phyloP scores from a whole-genome alignment of 176 grass and related monocot species.

The Olyra latifolia region DNA sequence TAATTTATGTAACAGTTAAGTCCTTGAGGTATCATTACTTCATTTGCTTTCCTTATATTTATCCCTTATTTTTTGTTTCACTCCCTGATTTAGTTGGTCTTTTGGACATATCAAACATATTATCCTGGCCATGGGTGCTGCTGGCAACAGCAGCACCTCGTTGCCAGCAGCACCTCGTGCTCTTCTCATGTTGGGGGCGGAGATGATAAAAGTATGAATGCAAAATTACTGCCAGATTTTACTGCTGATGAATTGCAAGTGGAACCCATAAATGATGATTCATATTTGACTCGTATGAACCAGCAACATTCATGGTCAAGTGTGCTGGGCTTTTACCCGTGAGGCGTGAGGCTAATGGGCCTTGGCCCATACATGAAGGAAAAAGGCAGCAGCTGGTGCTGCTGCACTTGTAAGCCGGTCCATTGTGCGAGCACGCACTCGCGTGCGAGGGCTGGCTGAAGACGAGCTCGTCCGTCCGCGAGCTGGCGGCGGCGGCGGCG shows the following conservation, averaged over 20 bases:
- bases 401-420: too few relatives aligned
- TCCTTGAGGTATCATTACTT: slow-evolving; percentile 5
- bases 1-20: background rate
- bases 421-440: too few relatives aligned
- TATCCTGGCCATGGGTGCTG: slow-evolving; percentile 33
- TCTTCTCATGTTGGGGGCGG: slow-evolving; percentile 18
- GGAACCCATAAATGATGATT: slow-evolving; percentile 12
- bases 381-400: too few relatives aligned
- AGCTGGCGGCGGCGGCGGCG: too few relatives aligned
- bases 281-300: slow-evolving; percentile 19
- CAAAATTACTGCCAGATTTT: slow-evolving; percentile 10
- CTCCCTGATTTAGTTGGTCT: slow-evolving; percentile 10
- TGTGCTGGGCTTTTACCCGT: too few relatives aligned
- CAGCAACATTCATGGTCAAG: slow-evolving; percentile 26
- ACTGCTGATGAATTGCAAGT: slow-evolving; percentile 28
- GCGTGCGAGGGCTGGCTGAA: too few relatives aligned
- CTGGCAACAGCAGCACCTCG: slow-evolving; percentile 3
- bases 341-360: too few relatives aligned
- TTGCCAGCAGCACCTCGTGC: too few relatives aligned
- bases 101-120: slow-evolving; percentile 18
- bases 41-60: background rate
- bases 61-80: background rate
- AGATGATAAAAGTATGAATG: slow-evolving; percentile 1
- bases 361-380: too few relatives aligned
- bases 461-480: too few relatives aligned